Conservation (phyloP, 768 basidiomycete genomes). For the Phaffia tasmanica region DNA sequence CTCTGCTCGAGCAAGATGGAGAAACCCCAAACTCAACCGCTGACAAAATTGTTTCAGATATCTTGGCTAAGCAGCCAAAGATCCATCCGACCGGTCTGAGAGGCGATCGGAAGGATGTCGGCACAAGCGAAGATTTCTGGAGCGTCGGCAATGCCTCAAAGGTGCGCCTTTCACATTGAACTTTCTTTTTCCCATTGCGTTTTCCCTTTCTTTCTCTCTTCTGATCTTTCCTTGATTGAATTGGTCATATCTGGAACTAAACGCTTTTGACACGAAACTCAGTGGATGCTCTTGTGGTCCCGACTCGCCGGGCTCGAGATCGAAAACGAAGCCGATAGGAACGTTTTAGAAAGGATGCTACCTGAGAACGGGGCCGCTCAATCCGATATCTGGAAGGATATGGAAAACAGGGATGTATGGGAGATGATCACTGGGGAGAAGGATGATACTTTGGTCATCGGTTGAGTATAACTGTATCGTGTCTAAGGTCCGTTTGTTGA, state of each 20-base stretch:
- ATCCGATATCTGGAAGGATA: slow-evolving; percentile 6
- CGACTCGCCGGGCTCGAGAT: background rate
- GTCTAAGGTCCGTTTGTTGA: too few relatives aligned
- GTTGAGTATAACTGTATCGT: too few relatives aligned
- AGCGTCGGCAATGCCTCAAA: slow-evolving; percentile 22
- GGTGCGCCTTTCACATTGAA: background rate
- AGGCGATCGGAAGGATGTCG: background rate
- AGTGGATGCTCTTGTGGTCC: slow-evolving; percentile 1
- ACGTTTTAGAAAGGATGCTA: background rate
- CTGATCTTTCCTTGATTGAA: slow-evolving; percentile 14
- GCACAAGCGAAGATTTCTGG: slow-evolving; percentile 20
- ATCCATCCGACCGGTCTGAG: slow-evolving; percentile 4
- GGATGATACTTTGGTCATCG: slow-evolving; percentile 19
- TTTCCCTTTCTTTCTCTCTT: too few relatives aligned
- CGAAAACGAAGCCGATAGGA: background rate
- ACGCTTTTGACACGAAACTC: background rate
- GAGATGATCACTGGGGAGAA: slow-evolving; percentile 15
- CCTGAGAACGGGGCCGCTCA: background rate
- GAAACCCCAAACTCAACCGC: slow-evolving; percentile 18
- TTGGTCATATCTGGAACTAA: background rate
- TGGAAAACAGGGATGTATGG: slow-evolving; percentile 24
- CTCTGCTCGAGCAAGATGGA: background rate
- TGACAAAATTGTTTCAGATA: slow-evolving; percentile 12
- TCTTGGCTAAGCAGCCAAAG: slow-evolving; percentile 11
- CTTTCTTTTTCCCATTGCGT: background rate